These are phyloP conservation scores for Eremochloa ophiuroides DNA, from an alignment of 176 grass and related monocot genomes.

Conservation along the genomic window DNA sequence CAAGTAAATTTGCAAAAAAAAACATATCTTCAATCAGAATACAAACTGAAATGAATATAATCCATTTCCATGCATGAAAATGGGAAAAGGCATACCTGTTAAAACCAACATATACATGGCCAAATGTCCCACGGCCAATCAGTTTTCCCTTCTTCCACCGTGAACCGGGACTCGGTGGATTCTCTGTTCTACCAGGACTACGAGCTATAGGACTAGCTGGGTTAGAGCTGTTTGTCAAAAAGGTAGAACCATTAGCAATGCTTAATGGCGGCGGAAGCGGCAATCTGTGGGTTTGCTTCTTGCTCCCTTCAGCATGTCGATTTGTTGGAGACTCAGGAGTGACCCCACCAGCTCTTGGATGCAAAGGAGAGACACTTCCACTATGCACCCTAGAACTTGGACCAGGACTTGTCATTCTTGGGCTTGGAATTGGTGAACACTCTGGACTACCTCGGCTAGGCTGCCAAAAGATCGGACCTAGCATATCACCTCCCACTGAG, in stretches of 20 bases:
- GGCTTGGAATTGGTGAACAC: conserved; percentile 89
- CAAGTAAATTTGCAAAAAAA: background rate
- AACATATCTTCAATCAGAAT: conserved; percentile 9
- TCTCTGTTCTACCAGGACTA: conserved; percentile 91
- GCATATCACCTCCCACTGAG: conserved; percentile 94
- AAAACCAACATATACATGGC: conserved; percentile 99
- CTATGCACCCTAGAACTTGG: conserved; percentile 97
- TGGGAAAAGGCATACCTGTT: conserved; percentile 72
- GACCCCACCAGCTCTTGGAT: conserved; percentile 81
- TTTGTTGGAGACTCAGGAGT: conserved; percentile 82
- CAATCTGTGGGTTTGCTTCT: conserved; percentile 87
- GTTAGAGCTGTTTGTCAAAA: conserved; percentile 75
- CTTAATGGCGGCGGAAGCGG: conserved; percentile 89
- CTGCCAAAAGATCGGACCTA: conserved; percentile 86
- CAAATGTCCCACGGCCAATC: conserved; percentile 90
- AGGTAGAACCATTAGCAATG: conserved; percentile 59
- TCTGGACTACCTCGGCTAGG: conserved; percentile 89
- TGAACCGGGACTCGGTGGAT: conserved; percentile 82
- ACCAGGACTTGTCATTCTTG: conserved; percentile 92
- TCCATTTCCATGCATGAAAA: conserved; percentile 21
- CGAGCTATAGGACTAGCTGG: conserved; percentile 69
- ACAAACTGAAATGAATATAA: conserved; percentile 3
- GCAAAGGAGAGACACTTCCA: conserved; percentile 84
- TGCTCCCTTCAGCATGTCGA: conserved; percentile 64
- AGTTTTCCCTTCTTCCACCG: conserved; percentile 99